A percentile compares a stretch with the other conserved stretches of the same genome.
These are phyloP conservation scores for Pichia sp. DNA, from an alignment of 1,139 yeast genomes.

Conservation along the genomic window DNA sequence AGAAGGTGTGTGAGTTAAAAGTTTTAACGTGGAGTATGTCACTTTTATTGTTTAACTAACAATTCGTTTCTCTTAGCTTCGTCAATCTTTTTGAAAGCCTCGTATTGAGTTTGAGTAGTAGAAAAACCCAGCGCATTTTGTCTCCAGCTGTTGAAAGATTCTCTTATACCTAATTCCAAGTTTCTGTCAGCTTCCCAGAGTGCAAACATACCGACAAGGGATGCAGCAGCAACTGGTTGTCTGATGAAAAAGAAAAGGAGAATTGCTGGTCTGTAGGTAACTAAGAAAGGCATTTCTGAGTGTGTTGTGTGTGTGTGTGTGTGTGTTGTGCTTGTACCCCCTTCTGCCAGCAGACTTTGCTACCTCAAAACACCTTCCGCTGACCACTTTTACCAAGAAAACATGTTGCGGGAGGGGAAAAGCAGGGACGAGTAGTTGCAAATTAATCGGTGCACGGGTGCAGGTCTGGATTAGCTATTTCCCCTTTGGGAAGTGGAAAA, in stretches of 20 bases:
- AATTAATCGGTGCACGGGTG: too few species aligned
- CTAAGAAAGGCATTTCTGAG: constrained; percentile 25
- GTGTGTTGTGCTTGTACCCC: neutral
- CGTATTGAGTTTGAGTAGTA: constrained; percentile 26
- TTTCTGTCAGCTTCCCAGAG: constrained; percentile 33
- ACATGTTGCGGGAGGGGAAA: too few species aligned
- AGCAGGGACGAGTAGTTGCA: too few species aligned
- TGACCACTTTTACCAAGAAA: too few species aligned
- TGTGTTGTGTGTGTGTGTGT: constrained; percentile 1
- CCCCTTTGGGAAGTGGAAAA: too few species aligned
- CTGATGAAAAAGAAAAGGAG: constrained; percentile 31
- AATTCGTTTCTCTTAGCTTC: constrained; percentile 25
- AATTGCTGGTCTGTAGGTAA: constrained; percentile 32
- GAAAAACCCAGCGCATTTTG: constrained; percentile 29
- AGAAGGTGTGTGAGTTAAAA: neutral
- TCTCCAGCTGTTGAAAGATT: constrained; percentile 24
- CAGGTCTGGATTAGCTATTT: too few species aligned
- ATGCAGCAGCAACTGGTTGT: constrained; percentile 33
- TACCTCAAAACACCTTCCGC: neutral
- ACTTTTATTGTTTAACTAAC: constrained; percentile 13
- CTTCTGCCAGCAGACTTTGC: neutral
- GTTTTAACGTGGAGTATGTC: neutral
- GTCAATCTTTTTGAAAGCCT: constrained; percentile 29
- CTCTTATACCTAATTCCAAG: constrained; percentile 28
- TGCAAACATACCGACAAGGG: constrained; percentile 27